Evolutionary conservation across 306 rosid genomes (phyloP), one percentile per base, ranked within the genome.

Genomic region (Ammopiptanthus mongolicus): DNA sequence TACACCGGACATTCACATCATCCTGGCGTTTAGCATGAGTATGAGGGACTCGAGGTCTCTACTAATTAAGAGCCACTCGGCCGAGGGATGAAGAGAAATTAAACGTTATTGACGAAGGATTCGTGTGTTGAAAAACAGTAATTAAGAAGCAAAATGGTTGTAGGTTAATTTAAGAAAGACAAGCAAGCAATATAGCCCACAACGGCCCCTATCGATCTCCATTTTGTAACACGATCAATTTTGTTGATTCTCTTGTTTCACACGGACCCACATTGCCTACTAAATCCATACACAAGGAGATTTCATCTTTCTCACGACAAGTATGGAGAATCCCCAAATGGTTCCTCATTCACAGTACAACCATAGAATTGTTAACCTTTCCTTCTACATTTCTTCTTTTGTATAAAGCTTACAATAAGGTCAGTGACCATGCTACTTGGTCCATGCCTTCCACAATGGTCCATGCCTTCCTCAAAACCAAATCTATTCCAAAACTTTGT

Each of bases 191-290:
- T 41, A 69, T 19, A 84, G 71, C 68, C 83, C 86, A 79, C 83
- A 11, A 81, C n/a, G 1, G 28, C 28, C 28, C 3, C 21, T 41
- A 1, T 41, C n/a, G n/a, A 10, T 28, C 31, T 82, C 79, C 78
- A 48, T 22, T 36, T 15, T 19, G 36, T 28, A 15, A 15, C 42
- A 78, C 3, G 39, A 44, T 65, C 73, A 25, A 15, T 36, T 62
- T 23, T 23, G 60, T 62, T 59, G 74, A 80, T 77, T 61, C 64
- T 46, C 46, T 37, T 76, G 78, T 65, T 69, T 42, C 39, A 53
- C 33, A 77, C 75, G 91, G 96, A 81, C 77, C 93, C 77, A 76
- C 89, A 65, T 41, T 83, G 89, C 77, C 76, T 52, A 68, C 41
- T 39, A 53, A 31, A 67, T 80, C 73, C 64, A 47, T 11, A 9